Percentiles rank a stretch among this genome's conserved stretches.
These are phyloP conservation scores for Tricladium varicosporioides DNA, from an alignment of 2,329 filamentous ascomycete species.

Conservation along the genomic window DNA sequence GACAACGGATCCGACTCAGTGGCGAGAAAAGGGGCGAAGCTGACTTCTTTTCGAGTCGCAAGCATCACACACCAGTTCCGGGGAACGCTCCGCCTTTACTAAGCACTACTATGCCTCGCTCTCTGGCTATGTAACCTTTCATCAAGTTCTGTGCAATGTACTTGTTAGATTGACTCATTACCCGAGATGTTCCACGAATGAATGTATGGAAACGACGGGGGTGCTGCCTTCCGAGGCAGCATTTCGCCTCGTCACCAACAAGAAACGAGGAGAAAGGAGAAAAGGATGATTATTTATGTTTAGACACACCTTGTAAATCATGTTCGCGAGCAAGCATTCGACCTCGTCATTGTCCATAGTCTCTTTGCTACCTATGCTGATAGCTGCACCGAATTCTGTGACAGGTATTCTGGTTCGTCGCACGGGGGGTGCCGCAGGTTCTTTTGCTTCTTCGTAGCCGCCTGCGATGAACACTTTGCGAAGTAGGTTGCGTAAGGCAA, in stretches of 20 bases:
- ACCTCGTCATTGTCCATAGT: constrained; percentile 85
- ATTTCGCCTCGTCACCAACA: not conserved
- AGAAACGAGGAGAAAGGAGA: constrained; percentile 2
- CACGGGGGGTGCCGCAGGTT: constrained; percentile 59
- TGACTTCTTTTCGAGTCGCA: not conserved
- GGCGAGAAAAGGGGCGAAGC: not conserved
- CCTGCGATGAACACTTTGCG: constrained; percentile 86
- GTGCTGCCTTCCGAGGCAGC: constrained; percentile 1
- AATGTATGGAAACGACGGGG: constrained; percentile 3
- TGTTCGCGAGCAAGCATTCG: constrained; percentile 90
- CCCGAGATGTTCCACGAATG: constrained; percentile 12
- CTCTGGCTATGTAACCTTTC: constrained; percentile 97
- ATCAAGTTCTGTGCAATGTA: constrained; percentile 48
- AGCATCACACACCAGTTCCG: constrained; percentile 67
- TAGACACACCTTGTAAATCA: constrained; percentile 91
- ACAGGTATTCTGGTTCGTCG: constrained; percentile 78
- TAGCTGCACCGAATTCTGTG: constrained; percentile 79
- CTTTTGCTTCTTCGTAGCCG: constrained; percentile 76
- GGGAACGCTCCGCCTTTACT: constrained; percentile 94
- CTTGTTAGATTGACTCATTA: constrained; percentile 9
- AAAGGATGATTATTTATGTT: constrained; percentile 3
- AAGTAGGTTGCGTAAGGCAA: constrained; percentile 86
- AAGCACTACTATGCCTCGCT: constrained; percentile 84
- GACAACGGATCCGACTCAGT: constrained; percentile 2
- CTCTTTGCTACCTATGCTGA: constrained; percentile 68